A percentile compares a stretch with the other conserved stretches of the same genome.
These are phyloP conservation scores for Colletotrichum navitas DNA, from an alignment of 2,329 filamentous ascomycete species.

Conservation along the genomic window DNA sequence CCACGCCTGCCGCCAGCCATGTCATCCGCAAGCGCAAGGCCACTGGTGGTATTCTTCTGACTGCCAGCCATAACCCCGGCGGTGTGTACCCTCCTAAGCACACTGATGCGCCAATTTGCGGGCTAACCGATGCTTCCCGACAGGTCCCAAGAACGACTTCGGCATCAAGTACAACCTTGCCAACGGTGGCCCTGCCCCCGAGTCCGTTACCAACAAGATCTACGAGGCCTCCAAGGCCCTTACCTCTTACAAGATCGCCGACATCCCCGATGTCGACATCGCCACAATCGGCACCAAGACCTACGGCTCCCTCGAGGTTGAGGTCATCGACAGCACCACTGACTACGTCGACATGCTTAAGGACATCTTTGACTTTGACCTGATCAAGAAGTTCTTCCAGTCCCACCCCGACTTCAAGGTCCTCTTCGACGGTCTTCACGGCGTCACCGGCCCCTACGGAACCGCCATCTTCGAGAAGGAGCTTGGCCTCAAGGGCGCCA, in stretches of 20 bases:
- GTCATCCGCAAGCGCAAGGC: slow-evolving; percentile 94
- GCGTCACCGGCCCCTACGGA: slow-evolving; percentile 96
- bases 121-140: slow-evolving; percentile 22
- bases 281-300: slow-evolving; percentile 83
- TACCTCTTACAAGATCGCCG: slow-evolving; percentile 90
- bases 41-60: slow-evolving; percentile 95
- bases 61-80: slow-evolving; percentile 97
- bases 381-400: slow-evolving; percentile 94
- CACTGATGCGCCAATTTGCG: background rate
- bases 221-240: slow-evolving; percentile 91
- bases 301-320: slow-evolving; percentile 90
- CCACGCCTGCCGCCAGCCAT: slow-evolving; percentile 95
- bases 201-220: slow-evolving; percentile 98
- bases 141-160: slow-evolving; percentile 93
- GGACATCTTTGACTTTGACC: slow-evolving; percentile 97
- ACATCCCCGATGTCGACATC: slow-evolving; percentile 89
- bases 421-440: slow-evolving; percentile 93
- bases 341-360: slow-evolving; percentile 97
- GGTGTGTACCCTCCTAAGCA: slow-evolving; percentile 68
- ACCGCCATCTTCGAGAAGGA: slow-evolving; percentile 95
- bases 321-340: slow-evolving; percentile 91
- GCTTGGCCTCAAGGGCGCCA: slow-evolving; percentile 82
- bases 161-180: slow-evolving; percentile 99
- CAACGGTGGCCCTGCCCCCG: slow-evolving; percentile 95
- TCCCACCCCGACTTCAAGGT: slow-evolving; percentile 94